phyloP scores from a whole-genome alignment of 2,329 filamentous ascomycete genomes.

The Capronia coronata region DNA sequence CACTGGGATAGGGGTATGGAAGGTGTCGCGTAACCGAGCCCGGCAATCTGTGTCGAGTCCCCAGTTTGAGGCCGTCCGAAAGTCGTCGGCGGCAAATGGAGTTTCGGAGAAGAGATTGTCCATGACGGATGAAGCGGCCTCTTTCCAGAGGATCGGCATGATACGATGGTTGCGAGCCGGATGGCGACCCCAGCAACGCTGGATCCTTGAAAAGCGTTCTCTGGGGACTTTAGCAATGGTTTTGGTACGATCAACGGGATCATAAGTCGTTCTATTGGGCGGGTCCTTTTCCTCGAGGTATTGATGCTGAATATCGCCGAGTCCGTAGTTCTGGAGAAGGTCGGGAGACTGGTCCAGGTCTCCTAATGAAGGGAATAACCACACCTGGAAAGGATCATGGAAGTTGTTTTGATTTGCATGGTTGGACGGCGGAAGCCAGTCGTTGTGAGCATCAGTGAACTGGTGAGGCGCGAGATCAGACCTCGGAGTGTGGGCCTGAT shows the following conservation, averaged over 20 bases:
- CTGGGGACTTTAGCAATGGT: constrained; percentile 33
- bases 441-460: constrained; percentile 14
- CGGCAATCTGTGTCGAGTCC: constrained; percentile 41
- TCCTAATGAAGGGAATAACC: constrained; percentile 23
- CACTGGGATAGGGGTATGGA: constrained; percentile 29
- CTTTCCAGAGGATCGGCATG: constrained; percentile 40
- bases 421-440: constrained; percentile 21
- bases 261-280: constrained; percentile 6
- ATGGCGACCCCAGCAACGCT: constrained; percentile 39
- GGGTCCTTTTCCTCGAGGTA: constrained; percentile 15
- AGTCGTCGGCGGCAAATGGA: constrained; percentile 20
- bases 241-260: constrained; percentile 16
- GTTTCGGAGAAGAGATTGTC: constrained; percentile 38
- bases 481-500: constrained; percentile 18
- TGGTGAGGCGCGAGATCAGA: constrained; percentile 19
- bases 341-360: constrained; percentile 24
- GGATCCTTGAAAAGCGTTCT: constrained; percentile 39
- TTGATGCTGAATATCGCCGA: constrained; percentile 8
- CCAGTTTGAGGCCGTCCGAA: constrained; percentile 21
- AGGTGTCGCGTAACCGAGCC: constrained; percentile 36
- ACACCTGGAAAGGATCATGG: constrained; percentile 26
- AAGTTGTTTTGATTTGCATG: constrained; percentile 16
- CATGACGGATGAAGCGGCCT: constrained; percentile 34
- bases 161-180: constrained; percentile 36
- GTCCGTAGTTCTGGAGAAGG: constrained; percentile 19